A percentile compares a stretch with the other conserved stretches of the same genome.
phyloP scores from a whole-genome alignment of 768 basidiomycete genomes.

The Tephrocybe sp. region DNA sequence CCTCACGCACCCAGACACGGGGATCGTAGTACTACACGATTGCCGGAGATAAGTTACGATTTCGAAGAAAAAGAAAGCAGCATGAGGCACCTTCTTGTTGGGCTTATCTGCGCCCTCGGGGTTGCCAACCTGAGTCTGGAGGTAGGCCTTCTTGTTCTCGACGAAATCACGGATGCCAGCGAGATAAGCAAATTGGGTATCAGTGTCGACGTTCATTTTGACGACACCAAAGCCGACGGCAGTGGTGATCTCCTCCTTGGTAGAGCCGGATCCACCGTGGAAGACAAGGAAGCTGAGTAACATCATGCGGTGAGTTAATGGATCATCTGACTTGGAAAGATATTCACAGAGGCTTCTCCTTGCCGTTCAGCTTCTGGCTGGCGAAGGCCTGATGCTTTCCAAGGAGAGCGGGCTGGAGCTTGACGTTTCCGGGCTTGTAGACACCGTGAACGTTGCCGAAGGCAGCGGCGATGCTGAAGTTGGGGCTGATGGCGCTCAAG shows the following conservation, averaged over 20 bases:
- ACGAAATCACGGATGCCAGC: conserved; percentile 89
- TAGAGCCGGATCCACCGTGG: conserved; percentile 99
- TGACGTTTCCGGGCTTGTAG: conserved; percentile 98
- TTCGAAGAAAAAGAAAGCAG: neutral
- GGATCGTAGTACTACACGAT: conserved; percentile 80
- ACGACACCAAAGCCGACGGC: conserved; percentile 92
- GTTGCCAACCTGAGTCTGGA: conserved; percentile 92
- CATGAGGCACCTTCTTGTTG: conserved; percentile 86
- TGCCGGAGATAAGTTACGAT: neutral
- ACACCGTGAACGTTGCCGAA: conserved; percentile 99
- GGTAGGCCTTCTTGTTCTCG: conserved; percentile 81
- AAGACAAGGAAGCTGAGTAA: conserved; percentile 98
- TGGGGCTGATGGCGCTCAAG: conserved; percentile 81
- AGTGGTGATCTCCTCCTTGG: conserved; percentile 91
- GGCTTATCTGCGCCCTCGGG: conserved; percentile 96
- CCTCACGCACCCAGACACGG: conserved; percentile 98
- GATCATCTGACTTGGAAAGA: neutral
- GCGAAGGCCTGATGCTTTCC: conserved; percentile 86
- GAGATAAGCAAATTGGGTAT: conserved; percentile 92
- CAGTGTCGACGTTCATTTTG: conserved; percentile 99
- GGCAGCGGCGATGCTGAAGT: conserved; percentile 97
- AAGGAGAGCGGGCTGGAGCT: conserved; percentile 87
- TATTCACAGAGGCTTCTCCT: conserved; percentile 80
- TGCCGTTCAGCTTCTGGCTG: conserved; percentile 62
- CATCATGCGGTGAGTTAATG: conserved; percentile 1